These are phyloP conservation scores for Neofusicoccum kwambonambiense DNA, from an alignment of 2,329 filamentous ascomycete genomes.

Conservation along the genomic window DNA sequence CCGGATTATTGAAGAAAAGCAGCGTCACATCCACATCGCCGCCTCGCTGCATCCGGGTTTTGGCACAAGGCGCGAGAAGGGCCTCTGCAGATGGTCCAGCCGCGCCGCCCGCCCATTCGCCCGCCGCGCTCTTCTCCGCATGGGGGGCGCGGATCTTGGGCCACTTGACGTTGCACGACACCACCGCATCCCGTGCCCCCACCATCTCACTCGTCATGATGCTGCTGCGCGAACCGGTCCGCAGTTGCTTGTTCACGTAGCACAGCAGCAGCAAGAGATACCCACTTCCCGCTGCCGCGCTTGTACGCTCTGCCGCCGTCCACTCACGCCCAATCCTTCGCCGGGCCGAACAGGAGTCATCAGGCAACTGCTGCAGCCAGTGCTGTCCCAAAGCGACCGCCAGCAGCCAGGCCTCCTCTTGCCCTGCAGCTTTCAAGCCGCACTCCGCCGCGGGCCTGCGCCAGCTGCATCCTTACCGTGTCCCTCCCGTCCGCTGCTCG, in stretches of 20 bases:
- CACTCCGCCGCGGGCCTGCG: background rate
- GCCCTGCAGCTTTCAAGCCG: constrained; percentile 7
- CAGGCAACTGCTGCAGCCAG: constrained; percentile 6
- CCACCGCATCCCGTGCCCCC: constrained; percentile 10
- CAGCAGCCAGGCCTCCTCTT: constrained; percentile 6
- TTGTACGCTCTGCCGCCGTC: background rate
- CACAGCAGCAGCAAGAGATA: constrained; percentile 7
- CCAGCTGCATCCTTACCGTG: background rate
- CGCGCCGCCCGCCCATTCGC: background rate
- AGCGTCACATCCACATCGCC: background rate
- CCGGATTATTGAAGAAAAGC: constrained; percentile 7
- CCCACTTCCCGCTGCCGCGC: constrained; percentile 15
- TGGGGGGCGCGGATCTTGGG: constrained; percentile 4
- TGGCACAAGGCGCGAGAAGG: background rate
- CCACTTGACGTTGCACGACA: background rate
- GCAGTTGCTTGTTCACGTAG: constrained; percentile 13
- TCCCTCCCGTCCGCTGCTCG: constrained; percentile 6
- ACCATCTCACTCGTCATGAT: constrained; percentile 3
- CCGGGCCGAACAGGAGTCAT: background rate
- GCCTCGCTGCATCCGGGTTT: constrained; percentile 9
- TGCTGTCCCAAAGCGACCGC: constrained; percentile 4
- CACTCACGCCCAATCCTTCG: background rate
- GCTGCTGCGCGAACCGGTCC: constrained; percentile 11
- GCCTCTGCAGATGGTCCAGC: constrained; percentile 5
- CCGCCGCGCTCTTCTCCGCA: constrained; percentile 2